These are phyloP conservation scores for Flaveria bidentis DNA, from an alignment of 129 eudicot species.

Conservation along the genomic window DNA sequence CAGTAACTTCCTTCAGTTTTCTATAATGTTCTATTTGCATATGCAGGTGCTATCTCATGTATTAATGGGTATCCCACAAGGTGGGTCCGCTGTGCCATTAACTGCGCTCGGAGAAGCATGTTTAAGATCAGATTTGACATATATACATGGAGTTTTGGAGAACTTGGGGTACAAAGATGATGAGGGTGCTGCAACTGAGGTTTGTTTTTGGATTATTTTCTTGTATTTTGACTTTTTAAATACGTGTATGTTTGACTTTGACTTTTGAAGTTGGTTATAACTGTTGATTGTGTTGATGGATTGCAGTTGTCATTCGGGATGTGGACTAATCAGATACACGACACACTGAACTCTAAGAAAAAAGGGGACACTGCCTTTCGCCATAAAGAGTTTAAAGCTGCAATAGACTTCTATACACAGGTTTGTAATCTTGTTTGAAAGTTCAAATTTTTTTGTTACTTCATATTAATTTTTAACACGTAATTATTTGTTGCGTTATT, in stretches of 20 bases:
- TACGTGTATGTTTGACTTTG: not conserved
- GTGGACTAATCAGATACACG: constrained; percentile 99
- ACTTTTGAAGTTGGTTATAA: not conserved
- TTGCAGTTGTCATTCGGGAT: constrained; percentile 87
- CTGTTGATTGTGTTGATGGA: constrained; percentile 17
- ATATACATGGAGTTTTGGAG: constrained; percentile 81
- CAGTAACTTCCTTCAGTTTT: not conserved
- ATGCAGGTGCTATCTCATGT: constrained; percentile 74
- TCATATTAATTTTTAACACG: no score
- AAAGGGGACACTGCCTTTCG: constrained; percentile 90
- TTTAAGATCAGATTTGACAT: constrained; percentile 80
- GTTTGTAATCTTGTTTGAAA: constrained; percentile 29
- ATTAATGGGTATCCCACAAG: constrained; percentile 79
- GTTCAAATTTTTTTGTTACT: no score
- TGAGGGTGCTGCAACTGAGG: constrained; percentile 98
- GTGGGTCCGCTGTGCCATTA: constrained; percentile 54
- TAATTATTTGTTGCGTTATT: no score
- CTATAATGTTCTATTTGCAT: not conserved
- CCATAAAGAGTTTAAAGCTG: constrained; percentile 75
- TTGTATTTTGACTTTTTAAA: not conserved
- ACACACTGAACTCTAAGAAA: constrained; percentile 85
- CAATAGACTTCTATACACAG: constrained; percentile 80
- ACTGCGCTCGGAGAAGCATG: constrained; percentile 95
- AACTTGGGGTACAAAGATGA: constrained; percentile 88
- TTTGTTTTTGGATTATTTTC: constrained; percentile 38